phyloP scores from a whole-genome alignment of 1,284 basidiomycete genomes.

The Apiotrichum brassicae region DNA sequence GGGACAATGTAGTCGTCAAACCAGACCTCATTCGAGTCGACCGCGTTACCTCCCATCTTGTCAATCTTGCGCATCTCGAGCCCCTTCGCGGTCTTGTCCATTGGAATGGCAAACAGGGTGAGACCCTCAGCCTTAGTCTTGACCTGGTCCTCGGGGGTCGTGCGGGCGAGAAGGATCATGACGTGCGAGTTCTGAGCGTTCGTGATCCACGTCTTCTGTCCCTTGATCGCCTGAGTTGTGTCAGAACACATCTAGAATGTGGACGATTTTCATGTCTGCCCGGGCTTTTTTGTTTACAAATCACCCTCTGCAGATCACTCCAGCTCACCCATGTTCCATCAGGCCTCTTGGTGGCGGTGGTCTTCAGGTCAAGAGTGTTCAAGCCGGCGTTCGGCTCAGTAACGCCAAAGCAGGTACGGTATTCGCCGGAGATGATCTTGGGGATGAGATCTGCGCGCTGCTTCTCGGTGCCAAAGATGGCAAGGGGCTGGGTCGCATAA shows the following conservation, averaged over 20 bases:
- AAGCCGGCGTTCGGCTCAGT: constrained; percentile 19
- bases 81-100: constrained; percentile 14
- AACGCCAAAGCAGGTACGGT: constrained; percentile 16
- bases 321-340: constrained; percentile 11
- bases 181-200: constrained; percentile 21
- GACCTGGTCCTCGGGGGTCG: constrained; percentile 20
- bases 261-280: too few species aligned
- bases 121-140: constrained; percentile 16
- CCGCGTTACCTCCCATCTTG: constrained; percentile 16
- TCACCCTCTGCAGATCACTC: background rate
- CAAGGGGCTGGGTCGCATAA: constrained; percentile 20
- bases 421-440: constrained; percentile 19
- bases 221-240: constrained; percentile 8
- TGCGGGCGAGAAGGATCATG: constrained; percentile 21
- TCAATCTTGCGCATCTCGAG: constrained; percentile 10
- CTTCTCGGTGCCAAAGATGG: constrained; percentile 18
- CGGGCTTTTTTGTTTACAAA: background rate
- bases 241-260: too few species aligned
- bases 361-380: constrained; percentile 20
- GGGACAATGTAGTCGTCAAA: constrained; percentile 20
- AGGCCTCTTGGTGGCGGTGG: constrained; percentile 12
- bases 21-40: constrained; percentile 19
- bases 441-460: constrained; percentile 15
- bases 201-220: constrained; percentile 21
- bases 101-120: constrained; percentile 17